These are phyloP conservation scores for Dactylellina leptospora DNA, from an alignment of 2,329 filamentous ascomycete genomes.

Conservation along the genomic window DNA sequence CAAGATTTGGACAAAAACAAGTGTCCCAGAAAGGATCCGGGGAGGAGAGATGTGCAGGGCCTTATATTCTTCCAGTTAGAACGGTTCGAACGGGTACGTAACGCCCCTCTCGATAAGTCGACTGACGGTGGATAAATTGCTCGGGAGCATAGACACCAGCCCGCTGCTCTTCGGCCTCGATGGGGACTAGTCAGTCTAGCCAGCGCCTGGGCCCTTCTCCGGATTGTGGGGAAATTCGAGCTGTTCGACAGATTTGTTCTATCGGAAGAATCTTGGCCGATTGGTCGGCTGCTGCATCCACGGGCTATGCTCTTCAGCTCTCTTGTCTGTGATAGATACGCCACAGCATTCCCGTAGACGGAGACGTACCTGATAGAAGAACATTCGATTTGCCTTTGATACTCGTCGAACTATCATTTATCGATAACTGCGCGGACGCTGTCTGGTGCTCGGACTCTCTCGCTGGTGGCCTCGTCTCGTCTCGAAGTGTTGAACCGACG, in stretches of 20 bases:
- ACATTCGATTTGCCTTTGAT: too few relatives aligned
- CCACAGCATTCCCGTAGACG: background rate
- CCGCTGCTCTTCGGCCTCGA: constrained; percentile 11
- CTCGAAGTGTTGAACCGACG: constrained; percentile 25
- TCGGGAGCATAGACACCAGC: constrained; percentile 33
- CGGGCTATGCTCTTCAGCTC: background rate
- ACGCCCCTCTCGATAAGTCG: background rate
- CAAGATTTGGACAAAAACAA: constrained; percentile 11
- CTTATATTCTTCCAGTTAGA: constrained; percentile 33
- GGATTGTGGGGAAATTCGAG: constrained; percentile 39
- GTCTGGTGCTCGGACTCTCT: background rate
- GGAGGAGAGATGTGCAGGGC: constrained; percentile 30
- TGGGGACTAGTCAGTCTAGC: constrained; percentile 5
- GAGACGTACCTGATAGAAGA: background rate
- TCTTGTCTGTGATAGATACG: background rate
- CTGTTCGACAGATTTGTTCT: constrained; percentile 21
- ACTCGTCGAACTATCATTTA: too few relatives aligned
- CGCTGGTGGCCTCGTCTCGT: constrained; percentile 14
- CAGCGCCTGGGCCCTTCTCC: constrained; percentile 9
- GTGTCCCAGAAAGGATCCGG: constrained; percentile 14
- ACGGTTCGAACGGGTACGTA: background rate
- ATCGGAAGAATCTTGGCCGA: constrained; percentile 49
- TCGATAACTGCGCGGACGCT: too few relatives aligned
- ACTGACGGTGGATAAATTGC: constrained; percentile 39
- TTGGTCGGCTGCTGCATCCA: constrained; percentile 12